phyloP scores from a whole-genome alignment of 768 basidiomycete genomes.

The Lentinula sp. region DNA sequence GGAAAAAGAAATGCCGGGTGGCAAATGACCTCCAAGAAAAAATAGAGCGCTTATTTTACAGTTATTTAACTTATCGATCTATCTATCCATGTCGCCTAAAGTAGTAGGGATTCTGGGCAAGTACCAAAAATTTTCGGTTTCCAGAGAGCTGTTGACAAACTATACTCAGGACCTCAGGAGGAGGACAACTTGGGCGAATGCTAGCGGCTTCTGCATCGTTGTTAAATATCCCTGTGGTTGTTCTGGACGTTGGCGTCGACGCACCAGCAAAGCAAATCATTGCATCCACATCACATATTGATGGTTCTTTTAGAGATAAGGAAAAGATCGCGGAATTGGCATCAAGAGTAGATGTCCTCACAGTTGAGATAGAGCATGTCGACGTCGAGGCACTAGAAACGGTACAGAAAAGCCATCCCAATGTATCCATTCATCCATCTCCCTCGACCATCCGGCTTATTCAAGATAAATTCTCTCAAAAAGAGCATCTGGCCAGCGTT shows the following conservation, averaged over 20 bases:
- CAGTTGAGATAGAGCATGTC: constrained; percentile 97
- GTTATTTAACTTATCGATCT: background rate
- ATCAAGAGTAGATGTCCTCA: constrained; percentile 75
- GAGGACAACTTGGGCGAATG: constrained; percentile 98
- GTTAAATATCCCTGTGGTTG: constrained; percentile 74
- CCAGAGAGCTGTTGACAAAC: background rate
- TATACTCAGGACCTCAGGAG: constrained; percentile 45
- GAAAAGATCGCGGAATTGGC: constrained; percentile 78
- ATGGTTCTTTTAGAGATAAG: constrained; percentile 85
- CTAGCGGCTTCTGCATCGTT: constrained; percentile 84
- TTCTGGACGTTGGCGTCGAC: constrained; percentile 78
- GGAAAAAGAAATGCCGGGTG: constrained; percentile 14
- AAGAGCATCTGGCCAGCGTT: constrained; percentile 69
- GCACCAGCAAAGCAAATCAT: constrained; percentile 89
- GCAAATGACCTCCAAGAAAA: background rate
- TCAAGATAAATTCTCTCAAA: constrained; percentile 78
- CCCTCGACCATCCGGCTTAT: constrained; percentile 81
- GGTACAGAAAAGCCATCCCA: constrained; percentile 33
- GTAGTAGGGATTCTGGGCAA: constrained; percentile 47
- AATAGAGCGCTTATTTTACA: background rate
- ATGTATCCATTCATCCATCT: constrained; percentile 61
- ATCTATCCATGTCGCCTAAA: constrained; percentile 33
- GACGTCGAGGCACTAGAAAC: constrained; percentile 69
- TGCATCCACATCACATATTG: constrained; percentile 58
- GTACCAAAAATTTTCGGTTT: constrained; percentile 19